phyloP scores from a whole-genome alignment of 2,329 filamentous ascomycete species.

The Aspergillus carbonarius region DNA sequence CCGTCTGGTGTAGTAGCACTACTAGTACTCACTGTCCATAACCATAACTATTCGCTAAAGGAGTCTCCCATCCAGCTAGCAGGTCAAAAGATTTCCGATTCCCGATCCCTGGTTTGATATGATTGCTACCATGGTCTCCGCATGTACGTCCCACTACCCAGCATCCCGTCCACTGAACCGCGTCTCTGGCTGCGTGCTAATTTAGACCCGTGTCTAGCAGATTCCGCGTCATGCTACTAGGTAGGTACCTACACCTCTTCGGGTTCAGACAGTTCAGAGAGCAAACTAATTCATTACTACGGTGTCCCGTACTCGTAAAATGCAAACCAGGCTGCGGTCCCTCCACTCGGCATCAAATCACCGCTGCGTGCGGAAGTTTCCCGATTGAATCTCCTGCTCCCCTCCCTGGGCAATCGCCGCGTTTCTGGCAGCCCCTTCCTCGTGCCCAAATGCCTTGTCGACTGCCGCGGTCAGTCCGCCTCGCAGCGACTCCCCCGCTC shows the following conservation, averaged over 20 bases:
- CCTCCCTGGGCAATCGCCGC: slow-evolving; percentile 37
- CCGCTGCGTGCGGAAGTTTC: slow-evolving; percentile 23
- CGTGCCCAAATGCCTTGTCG: slow-evolving; percentile 39
- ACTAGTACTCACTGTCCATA: too few relatives aligned
- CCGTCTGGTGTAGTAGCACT: too few relatives aligned
- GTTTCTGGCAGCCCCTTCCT: slow-evolving; percentile 38
- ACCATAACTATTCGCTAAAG: too few relatives aligned
- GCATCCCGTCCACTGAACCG: background rate
- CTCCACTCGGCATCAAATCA: background rate
- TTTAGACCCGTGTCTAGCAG: background rate
- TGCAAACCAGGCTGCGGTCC: background rate
- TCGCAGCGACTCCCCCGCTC: slow-evolving; percentile 42
- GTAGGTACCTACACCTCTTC: background rate
- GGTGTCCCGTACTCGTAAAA: background rate
- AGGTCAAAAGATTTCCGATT: too few relatives aligned
- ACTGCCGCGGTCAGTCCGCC: slow-evolving; percentile 39
- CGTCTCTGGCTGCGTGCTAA: background rate
- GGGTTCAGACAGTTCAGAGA: too few relatives aligned
- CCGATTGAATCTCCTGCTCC: slow-evolving; percentile 33
- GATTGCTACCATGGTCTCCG: background rate
- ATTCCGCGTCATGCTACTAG: background rate
- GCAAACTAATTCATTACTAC: background rate
- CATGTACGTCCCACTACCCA: background rate
- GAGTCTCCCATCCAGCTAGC: too few relatives aligned
- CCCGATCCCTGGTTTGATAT: background rate